Conservation (phyloP, 352 stramenopile genomes). For the Halophytophthora polymorphica region DNA sequence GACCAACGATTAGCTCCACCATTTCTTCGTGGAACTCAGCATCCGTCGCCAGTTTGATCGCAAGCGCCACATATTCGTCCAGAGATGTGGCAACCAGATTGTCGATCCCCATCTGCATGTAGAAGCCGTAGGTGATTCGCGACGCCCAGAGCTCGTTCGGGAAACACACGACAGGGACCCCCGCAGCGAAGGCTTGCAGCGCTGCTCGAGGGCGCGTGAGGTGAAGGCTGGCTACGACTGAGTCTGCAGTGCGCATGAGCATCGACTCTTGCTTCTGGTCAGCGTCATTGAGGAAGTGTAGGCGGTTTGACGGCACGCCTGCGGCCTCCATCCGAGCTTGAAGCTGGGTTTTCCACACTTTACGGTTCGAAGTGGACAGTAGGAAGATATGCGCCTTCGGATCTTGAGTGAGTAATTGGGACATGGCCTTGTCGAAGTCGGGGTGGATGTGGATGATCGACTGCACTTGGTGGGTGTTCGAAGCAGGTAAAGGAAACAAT, state of each 20-base stretch:
- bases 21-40: slow-evolving; percentile 41
- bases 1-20: slow-evolving; percentile 35
- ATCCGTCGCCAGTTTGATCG: slow-evolving; percentile 49
- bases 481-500: background rate
- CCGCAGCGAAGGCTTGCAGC: slow-evolving; percentile 57
- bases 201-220: slow-evolving; percentile 43
- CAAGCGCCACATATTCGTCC: slow-evolving; percentile 51
- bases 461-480: slow-evolving; percentile 21
- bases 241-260: slow-evolving; percentile 50
- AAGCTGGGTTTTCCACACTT: slow-evolving; percentile 50
- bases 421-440: slow-evolving; percentile 59
- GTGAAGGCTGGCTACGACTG: slow-evolving; percentile 57
- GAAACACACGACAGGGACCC: slow-evolving; percentile 63
- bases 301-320: slow-evolving; percentile 19
- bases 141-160: slow-evolving; percentile 56
- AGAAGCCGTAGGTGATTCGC: slow-evolving; percentile 60
- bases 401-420: slow-evolving; percentile 44
- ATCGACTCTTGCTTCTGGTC: slow-evolving; percentile 50
- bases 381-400: slow-evolving; percentile 58
- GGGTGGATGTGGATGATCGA: slow-evolving; percentile 72
- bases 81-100: slow-evolving; percentile 45
- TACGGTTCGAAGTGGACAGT: slow-evolving; percentile 45
- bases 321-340: slow-evolving; percentile 36
- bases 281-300: slow-evolving; percentile 64
- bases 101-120: slow-evolving; percentile 59